Base-by-base conservation (phyloP, 225 moss, liverwort and hornwort genomes). In the Physcomitrium patens region DNA sequence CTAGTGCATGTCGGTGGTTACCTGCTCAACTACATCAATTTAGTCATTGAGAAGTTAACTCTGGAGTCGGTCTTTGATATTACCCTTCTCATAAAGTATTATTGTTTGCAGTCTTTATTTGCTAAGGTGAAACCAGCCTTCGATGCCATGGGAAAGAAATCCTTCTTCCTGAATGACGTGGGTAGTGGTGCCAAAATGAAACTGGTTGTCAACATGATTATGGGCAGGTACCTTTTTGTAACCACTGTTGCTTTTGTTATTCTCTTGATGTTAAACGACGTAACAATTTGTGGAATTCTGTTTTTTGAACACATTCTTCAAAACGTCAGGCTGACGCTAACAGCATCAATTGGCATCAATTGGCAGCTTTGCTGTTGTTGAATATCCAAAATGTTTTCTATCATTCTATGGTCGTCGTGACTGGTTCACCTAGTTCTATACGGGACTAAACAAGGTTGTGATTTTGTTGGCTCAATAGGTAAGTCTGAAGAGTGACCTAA, bases 101-200 rank as follows among this genome's bases (percentile, higher is more conserved):
- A 41, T 63, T 26, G 28, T 27, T 63, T 73, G 78, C 91, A 97
- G 94, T 79, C 91, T 63, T 79, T 97, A n/a, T 97, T 79, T 70
- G 87, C 91, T 16, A 90, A 80, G 71, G 83, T 78, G 50, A 83
- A 76, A 56, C 90, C 89, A 46, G 92, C 92, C 27, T 97, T 97
- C 50, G 86, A 90, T 74, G 92, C 88, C 11, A 86, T 97, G 92
- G 91, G 91, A 37, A 97, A 97, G 82, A 91, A 86, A 75, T 27
- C 96, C 0, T 97, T 97, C 60, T 94, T 81, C 66, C 74, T 97
- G 45, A 87, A 94, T 46, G 84, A 94, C 62, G 86, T 97, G 59
- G 97, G 97, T 60, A 83, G 87, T 11, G 97, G 94, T 63, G 90
- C 94, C 59, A 88, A 78, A 72, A 94, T 97, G 97, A 97, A 97